Evolutionary conservation across 73 alveolate species (phyloP).

Genomic region (Tetrahymena thermophila): DNA sequence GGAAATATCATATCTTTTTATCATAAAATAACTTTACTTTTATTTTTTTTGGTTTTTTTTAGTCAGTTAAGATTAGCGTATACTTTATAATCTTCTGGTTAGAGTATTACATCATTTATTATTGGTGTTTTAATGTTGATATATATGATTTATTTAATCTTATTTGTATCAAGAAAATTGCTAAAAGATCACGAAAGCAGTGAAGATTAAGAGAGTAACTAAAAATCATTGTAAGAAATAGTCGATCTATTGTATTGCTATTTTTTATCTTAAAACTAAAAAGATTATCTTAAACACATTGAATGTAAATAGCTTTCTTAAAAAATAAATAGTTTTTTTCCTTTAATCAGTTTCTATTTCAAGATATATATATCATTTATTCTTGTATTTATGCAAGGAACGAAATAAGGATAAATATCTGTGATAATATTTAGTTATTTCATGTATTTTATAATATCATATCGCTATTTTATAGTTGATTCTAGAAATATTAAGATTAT

Average conservation of each 20-base stretch:
- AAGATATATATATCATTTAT: not conserved
- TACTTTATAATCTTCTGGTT: not conserved
- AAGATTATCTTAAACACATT: not conserved
- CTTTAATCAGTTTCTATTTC: not conserved
- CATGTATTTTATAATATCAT: not conserved
- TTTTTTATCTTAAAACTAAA: not conserved
- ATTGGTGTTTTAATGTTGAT: not conserved
- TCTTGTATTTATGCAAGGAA: not conserved
- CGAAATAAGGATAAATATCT: not conserved
- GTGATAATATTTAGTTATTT: not conserved
- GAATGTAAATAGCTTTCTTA: not conserved
- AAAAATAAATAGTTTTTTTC: not conserved
- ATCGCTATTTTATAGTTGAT: not conserved
- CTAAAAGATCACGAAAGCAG: too few species aligned
- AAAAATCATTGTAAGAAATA: not conserved
- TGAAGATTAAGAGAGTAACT: not conserved
- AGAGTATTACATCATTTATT: not conserved
- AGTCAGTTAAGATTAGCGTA: not conserved
- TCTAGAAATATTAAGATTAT: not conserved
- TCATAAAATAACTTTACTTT: not conserved
- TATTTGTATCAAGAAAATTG: not conserved
- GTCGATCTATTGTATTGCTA: not conserved
- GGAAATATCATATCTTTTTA: not conserved
- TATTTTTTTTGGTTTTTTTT: not conserved
- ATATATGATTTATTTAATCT: not conserved